Percentiles rank a stretch among this genome's conserved stretches.
Evolutionary conservation across 148 eudicot genomes (phyloP).

Genomic region (Rhododendron ovatum): DNA sequence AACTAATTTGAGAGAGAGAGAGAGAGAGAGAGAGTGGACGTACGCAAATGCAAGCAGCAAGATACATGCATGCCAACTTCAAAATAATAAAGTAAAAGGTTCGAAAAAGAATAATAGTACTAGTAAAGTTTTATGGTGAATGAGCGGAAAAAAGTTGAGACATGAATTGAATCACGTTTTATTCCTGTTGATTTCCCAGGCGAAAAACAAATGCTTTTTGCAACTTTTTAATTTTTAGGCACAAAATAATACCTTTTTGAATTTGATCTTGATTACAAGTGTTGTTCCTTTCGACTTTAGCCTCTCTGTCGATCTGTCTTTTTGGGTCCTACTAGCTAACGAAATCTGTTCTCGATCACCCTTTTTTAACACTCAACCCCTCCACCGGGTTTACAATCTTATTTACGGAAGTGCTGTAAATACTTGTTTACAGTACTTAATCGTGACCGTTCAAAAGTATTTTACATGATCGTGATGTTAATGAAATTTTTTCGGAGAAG

Average conservation of each 20-base stretch:
- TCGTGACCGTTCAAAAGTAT: too few species aligned
- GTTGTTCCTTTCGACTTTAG: constrained; percentile 8
- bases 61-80: background rate
- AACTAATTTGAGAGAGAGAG: too few species aligned
- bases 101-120: background rate
- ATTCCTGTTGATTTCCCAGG: background rate
- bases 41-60: background rate
- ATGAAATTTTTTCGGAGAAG: too few species aligned
- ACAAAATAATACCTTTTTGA: background rate
- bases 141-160: background rate
- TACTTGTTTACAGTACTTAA: too few species aligned
- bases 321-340: constrained; percentile 3
- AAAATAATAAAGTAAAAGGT: background rate
- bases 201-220: background rate
- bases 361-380: background rate
- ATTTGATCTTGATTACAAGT: background rate
- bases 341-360: background rate
- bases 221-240: background rate
- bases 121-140: background rate
- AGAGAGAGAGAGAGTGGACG: background rate
- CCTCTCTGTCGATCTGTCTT: background rate
- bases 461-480: too few species aligned
- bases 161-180: constrained; percentile 16
- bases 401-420: too few species aligned
- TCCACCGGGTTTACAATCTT: too few species aligned